Conservation (phyloP, 768 basidiomycete species). For the Kwoniella sp. region DNA sequence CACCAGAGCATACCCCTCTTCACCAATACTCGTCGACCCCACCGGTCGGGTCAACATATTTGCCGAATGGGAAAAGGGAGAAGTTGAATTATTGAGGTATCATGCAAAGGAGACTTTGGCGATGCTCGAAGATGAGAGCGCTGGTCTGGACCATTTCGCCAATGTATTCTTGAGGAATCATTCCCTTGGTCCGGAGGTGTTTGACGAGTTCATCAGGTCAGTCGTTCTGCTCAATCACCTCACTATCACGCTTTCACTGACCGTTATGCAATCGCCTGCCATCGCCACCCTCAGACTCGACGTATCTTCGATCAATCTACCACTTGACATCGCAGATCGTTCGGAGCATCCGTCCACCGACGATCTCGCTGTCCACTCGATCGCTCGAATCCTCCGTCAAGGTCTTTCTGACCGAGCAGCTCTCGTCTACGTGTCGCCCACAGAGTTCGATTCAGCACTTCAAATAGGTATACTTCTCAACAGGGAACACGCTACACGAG, state of each 20-base stretch:
- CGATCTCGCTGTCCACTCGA: slow-evolving; percentile 35
- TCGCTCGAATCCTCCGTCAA: slow-evolving; percentile 57
- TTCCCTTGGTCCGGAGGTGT: slow-evolving; percentile 66
- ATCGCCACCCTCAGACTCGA: slow-evolving; percentile 48
- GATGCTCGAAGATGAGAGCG: slow-evolving; percentile 59
- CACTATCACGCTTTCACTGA: no score
- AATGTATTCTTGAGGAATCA: slow-evolving; percentile 73
- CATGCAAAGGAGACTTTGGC: slow-evolving; percentile 77
- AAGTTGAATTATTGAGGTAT: slow-evolving; percentile 73
- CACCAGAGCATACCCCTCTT: slow-evolving; percentile 34
- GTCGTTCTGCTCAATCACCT: neutral
- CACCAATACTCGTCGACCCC: slow-evolving; percentile 74
- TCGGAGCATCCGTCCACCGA: slow-evolving; percentile 33
- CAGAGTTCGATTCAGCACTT: slow-evolving; percentile 53
- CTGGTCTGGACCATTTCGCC: slow-evolving; percentile 65
- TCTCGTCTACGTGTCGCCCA: slow-evolving; percentile 64
- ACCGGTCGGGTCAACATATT: slow-evolving; percentile 76
- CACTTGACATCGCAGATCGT: slow-evolving; percentile 10
- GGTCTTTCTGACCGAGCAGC: slow-evolving; percentile 75
- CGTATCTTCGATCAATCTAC: slow-evolving; percentile 27
- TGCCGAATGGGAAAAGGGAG: slow-evolving; percentile 71
- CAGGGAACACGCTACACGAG: slow-evolving; percentile 70
- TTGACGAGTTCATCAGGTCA: slow-evolving; percentile 62
- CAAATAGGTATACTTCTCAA: slow-evolving; percentile 77
- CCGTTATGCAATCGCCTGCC: no score